Base-by-base conservation (phyloP, 2,329 filamentous ascomycete genomes). In the Ophiocordyceps australis region DNA sequence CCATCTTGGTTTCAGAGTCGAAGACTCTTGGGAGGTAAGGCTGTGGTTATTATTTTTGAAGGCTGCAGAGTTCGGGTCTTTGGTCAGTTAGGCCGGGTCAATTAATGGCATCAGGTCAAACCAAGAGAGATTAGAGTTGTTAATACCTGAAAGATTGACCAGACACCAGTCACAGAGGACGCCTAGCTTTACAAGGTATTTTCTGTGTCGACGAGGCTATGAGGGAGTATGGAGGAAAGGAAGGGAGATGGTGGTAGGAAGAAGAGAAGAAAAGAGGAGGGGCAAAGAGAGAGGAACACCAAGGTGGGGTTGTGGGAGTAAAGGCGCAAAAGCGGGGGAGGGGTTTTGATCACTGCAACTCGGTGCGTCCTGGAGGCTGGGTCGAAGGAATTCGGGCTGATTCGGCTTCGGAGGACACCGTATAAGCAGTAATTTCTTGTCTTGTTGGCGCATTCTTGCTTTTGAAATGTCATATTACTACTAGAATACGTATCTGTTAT, bases 1-100 rank as follows among this genome's bases (percentile, higher is more conserved):
- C 66, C 66, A 71, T 71, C 35, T 52, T 66, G 52, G 37, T 42
- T 47, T 46, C 48, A 43, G 35, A 34, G 38, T 37, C 34, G 16
- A 27, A 19, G 22, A 25, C 22, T 31, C 29, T 29, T 15, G 22
- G 14, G 22, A 16, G 3, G n/a, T n/a, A n/a, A 16, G 16, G 10
- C 9, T 4, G 13, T 18, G 18, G 9, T 8, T 12, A 23, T 17
- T 9, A 17, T 14, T 23, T 20, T 26, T 14, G 5, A 5, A 20
- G n/a, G 4, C 14, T 13, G 20, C 16, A 8, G 12, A 9, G 24
- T 35, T 20, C 31, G 29, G 10, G 11, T 14, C n/a, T n/a, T n/a
- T n/a, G 25, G 20, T 14, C 18, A 12, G 17, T 7, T 19, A 7
- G 17, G 7, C 10, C 17, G 7, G 17, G 10, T 19, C 7, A 19